Base-by-base conservation (phyloP, 2,329 filamentous ascomycete genomes). In the Chrysosporium keratinophilum region DNA sequence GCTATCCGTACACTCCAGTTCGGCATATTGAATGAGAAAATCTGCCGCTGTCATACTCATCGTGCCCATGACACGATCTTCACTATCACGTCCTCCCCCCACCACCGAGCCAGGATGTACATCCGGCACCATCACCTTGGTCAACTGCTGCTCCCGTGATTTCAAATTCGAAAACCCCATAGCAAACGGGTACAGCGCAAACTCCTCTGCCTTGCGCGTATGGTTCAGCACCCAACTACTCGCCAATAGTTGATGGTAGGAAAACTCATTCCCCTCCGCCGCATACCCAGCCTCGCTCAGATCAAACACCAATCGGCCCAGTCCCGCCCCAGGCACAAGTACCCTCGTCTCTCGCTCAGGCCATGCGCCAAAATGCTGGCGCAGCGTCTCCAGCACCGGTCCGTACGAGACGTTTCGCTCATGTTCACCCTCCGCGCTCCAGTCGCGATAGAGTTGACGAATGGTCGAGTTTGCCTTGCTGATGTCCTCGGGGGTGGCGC, bases 41-140 rank as follows among this genome's bases (percentile, higher is more conserved):
- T 98, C 93, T 2, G 88, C 89, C 0, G 90, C 87, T 19, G 85
- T 84, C 91, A 98, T 97, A 64, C 82, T 83, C 88, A 98, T 95
- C 34, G 81, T 74, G 35, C 87, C 87, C 23, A 68, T 71, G 11
- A 69, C 69, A 11, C 42, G 46, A 14, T 37, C 7, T 20, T 20
- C 1, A 55, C 54, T 58, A 55, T 60, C 59, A 46, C 53, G 28
- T 62, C 59, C 6, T 65, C 69, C 63, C 28, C 71, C 65, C 47
- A 91, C 73, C 0, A 74, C 71, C 1, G 75, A 74, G 2, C 75
- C 81, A 0, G 86, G 85, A 65, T 90, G 84, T 1, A 95, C 73
- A 65, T 98, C 93, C 0, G 93, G 93, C 4, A 98, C 76, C 47
- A 74, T 68, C 57, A 91, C 86, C 15, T 78, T 76, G 52, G 78